A percentile compares a stretch with the other conserved stretches of the same genome.
Conservation (phyloP, 805 yeast species). For the Lachancea nothofagi region DNA sequence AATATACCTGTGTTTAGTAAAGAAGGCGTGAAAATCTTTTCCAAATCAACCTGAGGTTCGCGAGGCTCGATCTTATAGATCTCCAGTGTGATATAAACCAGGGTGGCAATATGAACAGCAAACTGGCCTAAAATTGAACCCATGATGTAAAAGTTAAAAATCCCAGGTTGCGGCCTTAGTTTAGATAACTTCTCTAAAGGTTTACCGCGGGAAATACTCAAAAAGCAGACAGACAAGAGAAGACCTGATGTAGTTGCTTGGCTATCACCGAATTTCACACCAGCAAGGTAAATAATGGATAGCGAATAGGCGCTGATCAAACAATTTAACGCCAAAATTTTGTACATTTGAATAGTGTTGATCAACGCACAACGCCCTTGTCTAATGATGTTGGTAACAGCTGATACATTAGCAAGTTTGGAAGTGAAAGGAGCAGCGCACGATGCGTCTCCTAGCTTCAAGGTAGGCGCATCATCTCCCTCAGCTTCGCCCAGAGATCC, state of each 20-base stretch:
- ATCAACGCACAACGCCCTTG: constrained; percentile 98
- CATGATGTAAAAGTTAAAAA: constrained; percentile 92
- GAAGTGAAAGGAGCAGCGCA: constrained; percentile 99
- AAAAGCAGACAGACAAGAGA: constrained; percentile 86
- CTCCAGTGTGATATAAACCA: constrained; percentile 76
- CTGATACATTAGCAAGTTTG: constrained; percentile 82
- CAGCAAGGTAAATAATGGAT: constrained; percentile 90
- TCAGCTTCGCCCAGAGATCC: constrained; percentile 35
- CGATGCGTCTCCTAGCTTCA: constrained; percentile 96
- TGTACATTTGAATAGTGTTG: constrained; percentile 97
- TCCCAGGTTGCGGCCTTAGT: constrained; percentile 96
- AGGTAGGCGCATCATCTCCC: constrained; percentile 77
- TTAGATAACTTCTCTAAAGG: constrained; percentile 84
- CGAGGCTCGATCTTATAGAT: constrained; percentile 89
- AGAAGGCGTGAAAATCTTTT: constrained; percentile 82
- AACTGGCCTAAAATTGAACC: constrained; percentile 96
- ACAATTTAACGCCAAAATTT: constrained; percentile 93
- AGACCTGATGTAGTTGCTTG: constrained; percentile 97
- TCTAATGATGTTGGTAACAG: constrained; percentile 89
- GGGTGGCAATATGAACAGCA: constrained; percentile 80
- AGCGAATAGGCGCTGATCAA: constrained; percentile 93
- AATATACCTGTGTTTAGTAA: constrained; percentile 94
- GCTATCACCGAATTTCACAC: constrained; percentile 96
- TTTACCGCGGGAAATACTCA: constrained; percentile 89
- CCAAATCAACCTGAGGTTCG: constrained; percentile 83